Conservation (phyloP, 164 flowering plant genomes). For the Tetracentron sinense region DNA sequence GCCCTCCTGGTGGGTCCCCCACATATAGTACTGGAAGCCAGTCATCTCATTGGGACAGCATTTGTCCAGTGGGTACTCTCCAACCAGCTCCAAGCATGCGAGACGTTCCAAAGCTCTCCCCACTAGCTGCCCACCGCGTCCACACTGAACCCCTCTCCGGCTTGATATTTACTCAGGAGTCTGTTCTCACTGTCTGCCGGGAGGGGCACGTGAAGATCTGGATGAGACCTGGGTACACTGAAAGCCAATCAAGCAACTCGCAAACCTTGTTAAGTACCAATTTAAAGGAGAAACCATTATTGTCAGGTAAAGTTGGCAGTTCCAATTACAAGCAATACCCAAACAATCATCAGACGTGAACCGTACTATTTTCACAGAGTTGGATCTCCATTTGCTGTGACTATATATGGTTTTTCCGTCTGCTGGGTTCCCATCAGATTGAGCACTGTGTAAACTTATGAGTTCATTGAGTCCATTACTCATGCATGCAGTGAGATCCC, state of each 20-base stretch:
- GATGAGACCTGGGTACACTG: constrained; percentile 74
- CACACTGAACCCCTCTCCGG: constrained; percentile 93
- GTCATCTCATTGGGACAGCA: constrained; percentile 80
- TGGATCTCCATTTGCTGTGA: constrained; percentile 15
- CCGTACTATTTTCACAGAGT: constrained; percentile 11
- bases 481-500: constrained; percentile 13
- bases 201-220: constrained; percentile 93
- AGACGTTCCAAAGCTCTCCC: constrained; percentile 93
- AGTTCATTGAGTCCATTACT: constrained; percentile 3
- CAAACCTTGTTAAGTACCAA: constrained; percentile 42
- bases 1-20: constrained; percentile 88
- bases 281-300: constrained; percentile 51
- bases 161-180: constrained; percentile 74
- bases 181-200: constrained; percentile 77
- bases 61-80: constrained; percentile 68
- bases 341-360: constrained; percentile 5
- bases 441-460: constrained; percentile 4
- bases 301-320: constrained; percentile 35
- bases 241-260: constrained; percentile 47
- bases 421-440: constrained; percentile 20
- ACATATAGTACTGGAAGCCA: constrained; percentile 83
- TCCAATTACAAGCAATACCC: constrained; percentile 48
- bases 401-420: constrained; percentile 13
- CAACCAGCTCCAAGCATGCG: constrained; percentile 94
- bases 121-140: constrained; percentile 83